Base-by-base conservation (phyloP, 169 alveolate genomes). In the Plasmodium gaboni region DNA sequence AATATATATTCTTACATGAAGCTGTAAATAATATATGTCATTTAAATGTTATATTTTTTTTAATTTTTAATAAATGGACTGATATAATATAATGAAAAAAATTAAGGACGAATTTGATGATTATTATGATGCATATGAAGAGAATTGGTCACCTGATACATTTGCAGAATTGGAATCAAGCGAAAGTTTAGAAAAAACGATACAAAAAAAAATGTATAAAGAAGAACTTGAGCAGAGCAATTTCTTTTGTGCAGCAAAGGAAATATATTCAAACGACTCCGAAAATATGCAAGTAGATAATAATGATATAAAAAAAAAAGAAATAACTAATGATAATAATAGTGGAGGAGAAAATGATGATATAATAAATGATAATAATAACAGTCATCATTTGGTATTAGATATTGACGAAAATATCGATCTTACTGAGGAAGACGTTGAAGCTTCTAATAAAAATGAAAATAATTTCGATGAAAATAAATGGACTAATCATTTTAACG, bases 111-210 rank as follows among this genome's bases (percentile, higher is more conserved):
- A 64, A 44, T 78, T 67, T 22, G 89, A 78, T 57, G 89, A 78
- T 73, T 78, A 78, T 65, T 78, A 78, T 69, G 89, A 78, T 22
- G 76, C 53, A n/a, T 59, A 67, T 53, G 76, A 78, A 48, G 89
- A 78, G 28, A 78, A 65, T 42, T 78, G 89, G 89, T 64, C 89
- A 26, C 61, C 46, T 28, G 89, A 78, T 38, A 78, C 89, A 26
- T 78, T 78, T 57, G 89, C 53, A 10, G 89, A 78, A 24, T 60
- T 78, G 38, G 80, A 78, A 78, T 78, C 50, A 48, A 78, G 78
- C 2, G 78, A 78, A 28, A 78, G 89, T 60, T 57, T 78, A 42
- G 89, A 78, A 38, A 65, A 78, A 78, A 78, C 64, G 50, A 78
- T 78, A 78, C 44, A 28, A 65, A 78, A 78, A 64, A 64, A 78